Base-by-base conservation (phyloP, 2,329 filamentous ascomycete genomes). In the Calcarisporium arbuscula region DNA sequence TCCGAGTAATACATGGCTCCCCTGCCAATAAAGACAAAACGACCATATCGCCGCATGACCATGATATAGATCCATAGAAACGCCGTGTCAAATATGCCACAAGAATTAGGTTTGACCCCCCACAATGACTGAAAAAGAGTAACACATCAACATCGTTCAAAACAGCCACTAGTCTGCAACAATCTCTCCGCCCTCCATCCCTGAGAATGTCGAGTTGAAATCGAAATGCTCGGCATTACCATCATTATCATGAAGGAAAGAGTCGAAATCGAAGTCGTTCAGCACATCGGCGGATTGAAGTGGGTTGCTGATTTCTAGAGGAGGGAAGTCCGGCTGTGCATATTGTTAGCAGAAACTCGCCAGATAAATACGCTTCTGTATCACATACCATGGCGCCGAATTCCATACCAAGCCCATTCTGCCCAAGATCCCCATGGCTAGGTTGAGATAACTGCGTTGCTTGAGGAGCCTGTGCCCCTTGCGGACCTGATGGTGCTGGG, bases 221-320 rank as follows among this genome's bases (percentile, higher is more conserved):
- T 74, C 72, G 42, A 80, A 81, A 5, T 51, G 55, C 28, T 59
- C 55, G 27, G 62, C 61, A 26, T 66, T 68, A 21, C 58, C 63
- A 30, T 70, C 70, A 40, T 66, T 63, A 39, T 71, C 67, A 43
- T 82, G 75, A 7, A 82, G 60, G 62, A 82, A 82, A 2, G 77
- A 80, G 54, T 82, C 78, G 45, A 82, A 67, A 42, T 82, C 78
- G 47, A 82, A 82, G 44, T 80, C 77, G 47, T 75, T 76, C 30
- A 82, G 62, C 22, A 81, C 77, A 49, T 81, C 70, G 35, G 58
- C 60, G 6, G 67, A 65, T 40, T 64, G 62, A 18, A 71, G 53
- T 3, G 74, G 71, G 43, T 77, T 74, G 35, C 69, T 64, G 51
- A 77, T 72, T 36, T 72, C 72, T 57, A 80, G 67, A 26, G 46